Percentiles rank a stretch among this genome's conserved stretches.
These are phyloP conservation scores for Kondoa subrosea DNA, from an alignment of 768 basidiomycete species.

Conservation along the genomic window DNA sequence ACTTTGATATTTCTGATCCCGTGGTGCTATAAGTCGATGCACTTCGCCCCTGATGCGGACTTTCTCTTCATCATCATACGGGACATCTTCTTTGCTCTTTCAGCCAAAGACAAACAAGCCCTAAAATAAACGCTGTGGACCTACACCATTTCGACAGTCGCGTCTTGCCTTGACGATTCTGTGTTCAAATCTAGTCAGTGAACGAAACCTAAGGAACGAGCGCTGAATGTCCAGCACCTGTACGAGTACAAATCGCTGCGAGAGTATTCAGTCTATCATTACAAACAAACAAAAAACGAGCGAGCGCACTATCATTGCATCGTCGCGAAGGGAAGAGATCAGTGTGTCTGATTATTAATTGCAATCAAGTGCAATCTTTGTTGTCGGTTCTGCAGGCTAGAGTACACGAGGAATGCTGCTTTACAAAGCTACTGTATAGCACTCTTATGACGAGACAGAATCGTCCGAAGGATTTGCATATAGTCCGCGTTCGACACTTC, in stretches of 20 bases:
- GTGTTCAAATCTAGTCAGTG: conserved; percentile 1
- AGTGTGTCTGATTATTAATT: too few species aligned
- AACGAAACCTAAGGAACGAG: neutral
- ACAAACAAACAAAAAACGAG: neutral
- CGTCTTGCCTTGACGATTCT: conserved; percentile 98
- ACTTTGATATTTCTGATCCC: conserved; percentile 97
- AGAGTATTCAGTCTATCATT: neutral
- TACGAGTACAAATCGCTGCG: conserved; percentile 61
- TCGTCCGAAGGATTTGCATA: too few species aligned
- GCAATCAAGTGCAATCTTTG: too few species aligned
- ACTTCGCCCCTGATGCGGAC: conserved; percentile 86
- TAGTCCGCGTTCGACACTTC: too few species aligned
- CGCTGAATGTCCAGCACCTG: conserved; percentile 53
- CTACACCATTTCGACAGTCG: conserved; percentile 72
- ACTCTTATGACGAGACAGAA: too few species aligned
- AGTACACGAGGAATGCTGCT: too few species aligned
- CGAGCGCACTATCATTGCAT: neutral
- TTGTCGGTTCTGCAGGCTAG: too few species aligned
- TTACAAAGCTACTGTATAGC: too few species aligned
- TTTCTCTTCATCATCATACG: conserved; percentile 98
- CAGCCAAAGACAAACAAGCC: neutral
- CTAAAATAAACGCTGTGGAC: neutral
- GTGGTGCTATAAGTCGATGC: conserved; percentile 80
- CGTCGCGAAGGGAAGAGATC: too few species aligned
- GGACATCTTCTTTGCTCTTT: conserved; percentile 50